A percentile compares a stretch with the other conserved stretches of the same genome.
Conservation (phyloP, 768 basidiomycete genomes). For the Lyophyllum semitale region DNA sequence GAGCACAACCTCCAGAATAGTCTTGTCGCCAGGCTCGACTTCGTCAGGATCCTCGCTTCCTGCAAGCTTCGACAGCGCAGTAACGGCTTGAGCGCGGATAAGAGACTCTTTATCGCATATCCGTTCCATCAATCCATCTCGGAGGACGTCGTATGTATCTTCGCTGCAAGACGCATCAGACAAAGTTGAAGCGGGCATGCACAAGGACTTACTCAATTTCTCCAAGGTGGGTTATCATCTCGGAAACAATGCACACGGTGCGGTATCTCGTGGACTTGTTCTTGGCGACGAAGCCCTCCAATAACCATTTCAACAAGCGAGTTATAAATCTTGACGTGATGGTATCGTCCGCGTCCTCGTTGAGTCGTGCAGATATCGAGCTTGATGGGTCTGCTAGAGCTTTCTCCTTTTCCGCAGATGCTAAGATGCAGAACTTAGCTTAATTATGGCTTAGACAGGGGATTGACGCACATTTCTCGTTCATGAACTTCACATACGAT, state of each 20-base stretch:
- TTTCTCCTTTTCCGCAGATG: constrained; percentile 31
- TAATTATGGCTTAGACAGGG: neutral
- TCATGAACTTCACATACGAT: constrained; percentile 78
- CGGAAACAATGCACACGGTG: constrained; percentile 77
- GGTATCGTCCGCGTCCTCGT: constrained; percentile 65
- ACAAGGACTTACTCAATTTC: constrained; percentile 77
- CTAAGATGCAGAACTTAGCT: constrained; percentile 16
- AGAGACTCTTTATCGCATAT: constrained; percentile 81
- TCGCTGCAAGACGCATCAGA: constrained; percentile 54
- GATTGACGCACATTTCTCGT: constrained; percentile 72
- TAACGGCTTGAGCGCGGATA: constrained; percentile 83
- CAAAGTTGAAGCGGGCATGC: neutral
- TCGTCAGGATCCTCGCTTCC: constrained; percentile 67
- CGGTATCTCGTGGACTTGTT: constrained; percentile 89
- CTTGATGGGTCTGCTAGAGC: constrained; percentile 24
- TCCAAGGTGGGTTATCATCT: constrained; percentile 82
- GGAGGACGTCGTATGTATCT: constrained; percentile 73
- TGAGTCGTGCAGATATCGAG: constrained; percentile 21
- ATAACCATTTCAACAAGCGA: constrained; percentile 68
- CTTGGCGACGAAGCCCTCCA: constrained; percentile 85
- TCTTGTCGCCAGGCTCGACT: constrained; percentile 47
- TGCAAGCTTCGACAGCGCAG: constrained; percentile 78
- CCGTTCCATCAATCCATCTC: constrained; percentile 72
- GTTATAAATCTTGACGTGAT: constrained; percentile 68
- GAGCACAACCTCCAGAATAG: constrained; percentile 65